Base-by-base conservation (phyloP, 2,329 filamentous ascomycete genomes). In the Westerdykella sp. region DNA sequence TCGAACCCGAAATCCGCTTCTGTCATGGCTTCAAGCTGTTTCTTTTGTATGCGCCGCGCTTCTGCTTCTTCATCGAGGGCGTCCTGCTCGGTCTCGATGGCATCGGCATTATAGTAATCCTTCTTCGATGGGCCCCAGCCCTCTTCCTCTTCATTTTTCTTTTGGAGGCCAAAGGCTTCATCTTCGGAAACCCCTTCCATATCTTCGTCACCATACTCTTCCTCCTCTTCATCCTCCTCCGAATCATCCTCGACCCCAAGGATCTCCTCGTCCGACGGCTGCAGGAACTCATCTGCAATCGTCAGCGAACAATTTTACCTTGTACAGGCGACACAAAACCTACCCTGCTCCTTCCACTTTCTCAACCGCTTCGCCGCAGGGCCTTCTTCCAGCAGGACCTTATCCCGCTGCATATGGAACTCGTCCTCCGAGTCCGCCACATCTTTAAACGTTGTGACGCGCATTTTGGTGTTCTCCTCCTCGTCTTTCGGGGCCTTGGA, bases 1-100 rank as follows among this genome's bases (percentile, higher is more conserved):
- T 97, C 89, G 52, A 97, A 94, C 7, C 88, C 84, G 60, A 96
- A 98, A 63, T 98, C 93, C 32, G 85, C 85, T 54, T 94, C 90
- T 5, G 81, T 80, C 86, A 98, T 93, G 53, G 85, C 83, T 54
- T 88, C 78, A 18, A 97, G 69, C 62, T 93, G 91, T 75, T 95
- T 96, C 68, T 89, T 83, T 66, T 97, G 91, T 47, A 98, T 69
- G 48, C 88, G 77, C 65, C 84, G 83, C 3, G 91, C 93, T 65
- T 98, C 94, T 10, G 78, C 81, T 67, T 98, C 94, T 73, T 98
- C 93, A 60, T 93, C 90, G 25, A 94, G 69, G 0, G 93, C 93
- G 67, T 84, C 81, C 47, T 80, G 77, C 57, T 84, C 81, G 1
- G 80, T 83, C 57, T 84, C 79, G 44, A 84, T 82, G 9, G 72